Percentiles rank a stretch among this genome's conserved stretches.
phyloP scores from a whole-genome alignment of 129 eudicot species.

The Solidago caesia region DNA sequence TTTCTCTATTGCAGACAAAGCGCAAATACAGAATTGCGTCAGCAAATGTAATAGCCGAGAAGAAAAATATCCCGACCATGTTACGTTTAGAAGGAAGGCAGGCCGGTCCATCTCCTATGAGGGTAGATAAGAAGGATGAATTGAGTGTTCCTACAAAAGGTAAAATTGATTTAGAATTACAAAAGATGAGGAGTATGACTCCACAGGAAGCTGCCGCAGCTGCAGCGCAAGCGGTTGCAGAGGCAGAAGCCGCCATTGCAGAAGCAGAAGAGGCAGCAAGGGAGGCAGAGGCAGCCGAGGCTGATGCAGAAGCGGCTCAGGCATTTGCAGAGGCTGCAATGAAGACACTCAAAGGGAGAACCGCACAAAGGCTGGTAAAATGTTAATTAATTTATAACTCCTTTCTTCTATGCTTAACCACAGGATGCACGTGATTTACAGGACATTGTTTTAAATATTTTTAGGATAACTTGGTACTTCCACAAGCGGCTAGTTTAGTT shows the following conservation, averaged over 20 bases:
- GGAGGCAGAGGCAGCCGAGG: conserved; percentile 98
- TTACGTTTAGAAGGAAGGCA: conserved; percentile 58
- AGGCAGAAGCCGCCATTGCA: conserved; percentile 95
- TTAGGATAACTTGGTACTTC: background rate
- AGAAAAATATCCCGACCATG: conserved; percentile 50
- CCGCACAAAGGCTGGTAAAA: conserved; percentile 60
- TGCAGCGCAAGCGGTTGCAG: conserved; percentile 94
- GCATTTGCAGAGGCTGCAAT: conserved; percentile 94
- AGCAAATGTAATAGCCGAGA: conserved; percentile 46
- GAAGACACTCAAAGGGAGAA: conserved; percentile 80
- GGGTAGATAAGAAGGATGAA: conserved; percentile 49
- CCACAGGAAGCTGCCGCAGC: conserved; percentile 94
- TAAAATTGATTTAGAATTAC: conserved; percentile 75
- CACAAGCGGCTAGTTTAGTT: background rate
- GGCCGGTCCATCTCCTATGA: conserved; percentile 35
- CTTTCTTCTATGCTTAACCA: background rate
- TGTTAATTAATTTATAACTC: background rate
- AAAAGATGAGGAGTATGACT: conserved; percentile 88
- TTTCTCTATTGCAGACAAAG: conserved; percentile 48
- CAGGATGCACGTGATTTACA: background rate
- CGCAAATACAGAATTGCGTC: conserved; percentile 68
- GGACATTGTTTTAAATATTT: background rate
- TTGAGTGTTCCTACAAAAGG: conserved; percentile 45
- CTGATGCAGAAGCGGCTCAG: conserved; percentile 95
- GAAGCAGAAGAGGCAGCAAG: conserved; percentile 96